These are phyloP conservation scores for Scenedesmus sp. DNA, from an alignment of 163 green algal species.

Conservation along the genomic window DNA sequence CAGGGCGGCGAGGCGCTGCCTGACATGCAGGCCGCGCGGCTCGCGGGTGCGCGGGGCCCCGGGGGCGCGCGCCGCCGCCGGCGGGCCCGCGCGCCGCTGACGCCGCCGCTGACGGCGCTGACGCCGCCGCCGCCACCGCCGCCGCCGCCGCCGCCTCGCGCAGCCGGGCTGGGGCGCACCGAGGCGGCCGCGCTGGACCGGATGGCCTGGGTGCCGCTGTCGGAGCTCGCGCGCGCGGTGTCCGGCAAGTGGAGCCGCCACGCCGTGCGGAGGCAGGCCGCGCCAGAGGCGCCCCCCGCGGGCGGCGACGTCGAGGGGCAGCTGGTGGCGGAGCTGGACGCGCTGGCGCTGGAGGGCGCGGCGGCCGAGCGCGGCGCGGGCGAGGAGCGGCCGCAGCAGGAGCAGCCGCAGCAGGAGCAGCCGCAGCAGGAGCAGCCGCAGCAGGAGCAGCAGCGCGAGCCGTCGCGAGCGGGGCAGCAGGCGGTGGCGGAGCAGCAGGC, in stretches of 20 bases:
- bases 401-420: constrained; percentile 1
- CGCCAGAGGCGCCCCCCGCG: too few relatives aligned
- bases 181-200: background rate
- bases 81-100: background rate
- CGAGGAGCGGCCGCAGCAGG: background rate
- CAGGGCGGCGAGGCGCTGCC: constrained; percentile 21
- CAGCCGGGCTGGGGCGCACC: constrained; percentile 9
- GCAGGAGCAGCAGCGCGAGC: background rate
- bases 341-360: background rate
- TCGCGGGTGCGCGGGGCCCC: constrained; percentile 1
- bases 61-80: background rate
- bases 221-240: too few relatives aligned
- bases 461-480: background rate
- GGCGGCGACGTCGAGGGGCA: too few relatives aligned
- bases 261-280: background rate
- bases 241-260: background rate
- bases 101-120: background rate
- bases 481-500: background rate
- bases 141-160: background rate
- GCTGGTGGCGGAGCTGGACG: too few relatives aligned
- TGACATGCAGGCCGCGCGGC: background rate
- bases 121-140: too few relatives aligned
- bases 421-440: background rate
- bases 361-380: background rate
- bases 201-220: constrained; percentile 7